Conservation (phyloP, 108 stramenopile species). For the Cylindrotheca closterium region DNA sequence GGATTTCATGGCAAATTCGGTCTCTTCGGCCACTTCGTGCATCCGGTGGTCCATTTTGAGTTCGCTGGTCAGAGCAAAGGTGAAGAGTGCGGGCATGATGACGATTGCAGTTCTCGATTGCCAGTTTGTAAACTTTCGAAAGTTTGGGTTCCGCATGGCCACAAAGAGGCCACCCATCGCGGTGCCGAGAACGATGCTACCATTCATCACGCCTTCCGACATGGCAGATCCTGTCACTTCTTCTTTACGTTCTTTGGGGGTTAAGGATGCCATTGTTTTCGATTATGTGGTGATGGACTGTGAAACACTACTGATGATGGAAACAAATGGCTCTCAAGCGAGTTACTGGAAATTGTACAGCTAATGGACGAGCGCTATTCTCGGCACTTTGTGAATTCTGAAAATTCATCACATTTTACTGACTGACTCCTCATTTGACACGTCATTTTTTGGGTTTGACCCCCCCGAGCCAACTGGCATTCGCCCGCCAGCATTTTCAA, state of each 20-base stretch:
- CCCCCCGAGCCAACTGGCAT: too few relatives aligned
- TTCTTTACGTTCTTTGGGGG: constrained; percentile 40
- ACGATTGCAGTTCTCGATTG: constrained; percentile 69
- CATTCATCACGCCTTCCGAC: constrained; percentile 55
- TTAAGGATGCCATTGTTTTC: constrained; percentile 38
- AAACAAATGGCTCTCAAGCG: too few relatives aligned
- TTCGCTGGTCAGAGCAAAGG: constrained; percentile 66
- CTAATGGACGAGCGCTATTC: too few relatives aligned
- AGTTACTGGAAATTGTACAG: too few relatives aligned
- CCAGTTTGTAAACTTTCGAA: constrained; percentile 52
- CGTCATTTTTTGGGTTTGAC: too few relatives aligned
- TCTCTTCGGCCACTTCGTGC: constrained; percentile 71
- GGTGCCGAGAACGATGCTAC: constrained; percentile 52
- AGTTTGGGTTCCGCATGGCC: constrained; percentile 21
- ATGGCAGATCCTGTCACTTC: constrained; percentile 53
- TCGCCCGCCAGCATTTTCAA: too few relatives aligned
- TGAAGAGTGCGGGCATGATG: constrained; percentile 84
- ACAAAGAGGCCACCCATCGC: constrained; percentile 36
- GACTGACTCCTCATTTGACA: too few relatives aligned
- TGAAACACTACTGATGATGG: too few relatives aligned
- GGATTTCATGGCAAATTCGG: constrained; percentile 45
- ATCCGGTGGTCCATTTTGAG: constrained; percentile 60
- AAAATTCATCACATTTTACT: too few relatives aligned
- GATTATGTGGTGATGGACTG: too few relatives aligned
- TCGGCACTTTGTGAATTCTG: too few relatives aligned